A percentile compares a stretch with the other conserved stretches of the same genome.
Evolutionary conservation across 2,329 filamentous ascomycete species (phyloP).

Genomic region (Aspergillus texensis): DNA sequence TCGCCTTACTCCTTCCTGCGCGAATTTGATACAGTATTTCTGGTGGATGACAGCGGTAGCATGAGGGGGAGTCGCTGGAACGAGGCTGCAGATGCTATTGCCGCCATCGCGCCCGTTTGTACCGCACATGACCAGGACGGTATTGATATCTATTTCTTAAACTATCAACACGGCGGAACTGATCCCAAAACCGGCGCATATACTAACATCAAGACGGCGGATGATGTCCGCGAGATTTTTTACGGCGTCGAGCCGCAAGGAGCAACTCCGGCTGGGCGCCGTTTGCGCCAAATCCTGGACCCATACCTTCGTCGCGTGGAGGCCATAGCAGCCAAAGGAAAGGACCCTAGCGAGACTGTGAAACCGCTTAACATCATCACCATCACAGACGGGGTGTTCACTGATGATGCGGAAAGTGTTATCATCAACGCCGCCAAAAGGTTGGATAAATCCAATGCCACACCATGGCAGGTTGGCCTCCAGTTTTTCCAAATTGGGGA

Average conservation of each 20-base stretch:
- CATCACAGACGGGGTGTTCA: conserved; percentile 84
- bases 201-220: conserved; percentile 62
- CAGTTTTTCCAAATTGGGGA: conserved; percentile 95
- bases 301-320: conserved; percentile 68
- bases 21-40: conserved; percentile 82
- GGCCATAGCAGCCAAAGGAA: conserved; percentile 41
- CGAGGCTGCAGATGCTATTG: conserved; percentile 71
- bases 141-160: conserved; percentile 90
- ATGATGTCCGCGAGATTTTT: conserved; percentile 71
- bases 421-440: conserved; percentile 69
- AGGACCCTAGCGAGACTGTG: conserved; percentile 41
- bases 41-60: conserved; percentile 89
- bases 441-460: conserved; percentile 61
- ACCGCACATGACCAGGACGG: conserved; percentile 78
- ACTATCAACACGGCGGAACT: conserved; percentile 56
- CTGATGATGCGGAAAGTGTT: conserved; percentile 73
- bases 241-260: conserved; percentile 63
- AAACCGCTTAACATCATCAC: conserved; percentile 91
- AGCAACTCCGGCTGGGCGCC: conserved; percentile 73
- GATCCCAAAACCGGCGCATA: conserved; percentile 58
- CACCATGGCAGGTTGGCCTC: conserved; percentile 81
- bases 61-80: conserved; percentile 79
- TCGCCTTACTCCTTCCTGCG: conserved; percentile 75
- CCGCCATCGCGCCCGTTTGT: conserved; percentile 78
- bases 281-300: conserved; percentile 70